Percentiles rank a stretch among this genome's conserved stretches.
These are phyloP conservation scores for Rhynchospora breviuscula DNA, from an alignment of 176 grass and related monocot genomes.

Conservation along the genomic window DNA sequence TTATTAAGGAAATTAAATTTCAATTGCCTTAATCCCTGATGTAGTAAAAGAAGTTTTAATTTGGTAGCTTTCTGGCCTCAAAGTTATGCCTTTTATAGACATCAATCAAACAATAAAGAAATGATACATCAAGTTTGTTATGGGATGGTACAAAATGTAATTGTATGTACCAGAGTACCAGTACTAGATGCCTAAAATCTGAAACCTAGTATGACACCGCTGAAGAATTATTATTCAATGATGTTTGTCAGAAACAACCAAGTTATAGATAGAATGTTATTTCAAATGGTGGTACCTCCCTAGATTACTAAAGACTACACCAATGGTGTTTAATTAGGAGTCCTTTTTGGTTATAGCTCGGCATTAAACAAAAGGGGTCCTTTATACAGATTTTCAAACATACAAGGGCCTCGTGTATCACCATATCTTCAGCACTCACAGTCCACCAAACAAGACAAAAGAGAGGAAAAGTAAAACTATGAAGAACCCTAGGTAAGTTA, in stretches of 20 bases:
- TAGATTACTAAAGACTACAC: not conserved
- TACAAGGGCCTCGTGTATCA: too few relatives aligned
- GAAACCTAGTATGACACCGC: not conserved
- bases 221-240: not conserved
- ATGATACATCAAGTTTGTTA: not conserved
- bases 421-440: too few relatives aligned
- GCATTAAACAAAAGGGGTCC: not conserved
- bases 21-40: not conserved
- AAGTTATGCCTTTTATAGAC: too few relatives aligned
- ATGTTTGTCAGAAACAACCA: not conserved
- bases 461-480: not conserved
- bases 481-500: not conserved
- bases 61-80: not conserved
- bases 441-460: too few relatives aligned
- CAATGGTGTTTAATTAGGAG: not conserved
- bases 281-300: not conserved
- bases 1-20: not conserved
- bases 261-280: not conserved
- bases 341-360: not conserved
- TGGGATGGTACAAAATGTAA: not conserved
- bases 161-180: not conserved
- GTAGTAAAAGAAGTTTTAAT: not conserved
- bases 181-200: not conserved
- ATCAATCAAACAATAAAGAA: not conserved
- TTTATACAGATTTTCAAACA: too few relatives aligned